A percentile compares a stretch with the other conserved stretches of the same genome.
Evolutionary conservation across 306 rosid genomes (phyloP).

Genomic region (Leucaena leucocephala): DNA sequence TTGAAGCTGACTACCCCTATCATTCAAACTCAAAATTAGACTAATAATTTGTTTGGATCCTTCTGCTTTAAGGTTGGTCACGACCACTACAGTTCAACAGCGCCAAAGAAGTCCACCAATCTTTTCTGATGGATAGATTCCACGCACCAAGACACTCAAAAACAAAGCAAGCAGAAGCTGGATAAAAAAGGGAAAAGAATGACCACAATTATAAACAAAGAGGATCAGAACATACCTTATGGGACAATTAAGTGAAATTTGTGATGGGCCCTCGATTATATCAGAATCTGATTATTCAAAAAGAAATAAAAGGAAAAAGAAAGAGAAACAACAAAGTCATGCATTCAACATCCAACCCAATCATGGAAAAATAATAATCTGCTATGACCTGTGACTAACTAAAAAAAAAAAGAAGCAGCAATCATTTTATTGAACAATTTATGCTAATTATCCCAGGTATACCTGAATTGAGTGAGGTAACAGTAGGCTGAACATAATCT

Average conservation of each 20-base stretch:
- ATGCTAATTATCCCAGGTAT: slow-evolving; percentile 27
- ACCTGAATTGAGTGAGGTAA: slow-evolving; percentile 65
- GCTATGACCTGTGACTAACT: not conserved
- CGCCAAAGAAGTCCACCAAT: slow-evolving; percentile 1
- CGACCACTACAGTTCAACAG: not conserved
- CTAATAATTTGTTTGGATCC: not conserved
- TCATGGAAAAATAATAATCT: slow-evolving; percentile 3
- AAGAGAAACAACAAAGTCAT: slow-evolving; percentile 7
- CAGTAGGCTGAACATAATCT: slow-evolving; percentile 65
- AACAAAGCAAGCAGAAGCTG: slow-evolving; percentile 21
- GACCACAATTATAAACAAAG: slow-evolving; percentile 26
- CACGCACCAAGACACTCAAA: not conserved
- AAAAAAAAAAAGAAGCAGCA: slow-evolving; percentile 8
- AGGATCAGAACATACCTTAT: slow-evolving; percentile 71
- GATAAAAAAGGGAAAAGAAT: not conserved
- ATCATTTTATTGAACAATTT: not conserved
- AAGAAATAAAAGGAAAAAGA: slow-evolving; percentile 1
- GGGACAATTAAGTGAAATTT: slow-evolving; percentile 92
- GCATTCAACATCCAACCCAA: slow-evolving; percentile 24
- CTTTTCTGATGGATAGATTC: slow-evolving; percentile 9
- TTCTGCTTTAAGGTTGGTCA: slow-evolving; percentile 8
- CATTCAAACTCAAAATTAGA: not conserved
- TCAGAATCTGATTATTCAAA: slow-evolving; percentile 60
- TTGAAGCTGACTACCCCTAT: not conserved
- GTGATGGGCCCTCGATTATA: slow-evolving; percentile 85